Evolutionary conservation across 2,329 filamentous ascomycete species (phyloP).

Genomic region (Hymenoscyphus scutula): DNA sequence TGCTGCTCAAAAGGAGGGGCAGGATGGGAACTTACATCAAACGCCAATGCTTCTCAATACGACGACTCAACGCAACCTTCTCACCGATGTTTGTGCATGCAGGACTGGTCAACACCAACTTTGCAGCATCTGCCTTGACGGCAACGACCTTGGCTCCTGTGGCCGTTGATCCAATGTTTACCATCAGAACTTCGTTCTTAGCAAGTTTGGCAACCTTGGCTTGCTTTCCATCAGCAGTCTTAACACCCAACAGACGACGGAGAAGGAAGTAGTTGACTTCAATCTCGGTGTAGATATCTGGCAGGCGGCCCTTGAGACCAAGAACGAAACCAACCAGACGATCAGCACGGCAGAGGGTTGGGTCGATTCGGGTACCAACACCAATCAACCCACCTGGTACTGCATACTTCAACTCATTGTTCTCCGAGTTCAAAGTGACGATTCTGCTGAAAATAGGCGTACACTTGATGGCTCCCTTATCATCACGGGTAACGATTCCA

Average conservation of each 20-base stretch:
- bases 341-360: slow-evolving; percentile 96
- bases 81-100: slow-evolving; percentile 97
- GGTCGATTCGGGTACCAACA: slow-evolving; percentile 96
- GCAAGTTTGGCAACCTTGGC: slow-evolving; percentile 97
- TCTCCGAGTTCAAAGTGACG: slow-evolving; percentile 92
- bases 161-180: slow-evolving; percentile 97
- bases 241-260: slow-evolving; percentile 89
- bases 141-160: slow-evolving; percentile 96
- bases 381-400: slow-evolving; percentile 96
- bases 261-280: slow-evolving; percentile 99
- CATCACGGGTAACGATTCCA: slow-evolving; percentile 96
- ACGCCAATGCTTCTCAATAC: slow-evolving; percentile 99
- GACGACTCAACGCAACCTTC: slow-evolving; percentile 92
- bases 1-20: neutral
- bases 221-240: slow-evolving; percentile 97
- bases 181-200: slow-evolving; percentile 99
- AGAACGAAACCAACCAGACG: slow-evolving; percentile 98
- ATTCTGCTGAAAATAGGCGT: slow-evolving; percentile 95
- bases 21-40: slow-evolving; percentile 53
- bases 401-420: slow-evolving; percentile 97
- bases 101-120: slow-evolving; percentile 86
- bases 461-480: slow-evolving; percentile 91
- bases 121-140: slow-evolving; percentile 96
- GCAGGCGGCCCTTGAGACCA: slow-evolving; percentile 87
- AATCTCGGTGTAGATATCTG: slow-evolving; percentile 96